Evolutionary conservation across 306 rosid species (phyloP).

Genomic region (barrel medic (Medicago truncatula)): MtrunA17r5.0-ANR NC_053046.1:42565001-42565500

Average conservation of each 20-base stretch:
- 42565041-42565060: conserved; percentile 48
- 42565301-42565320: conserved; percentile 59
- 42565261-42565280: conserved; percentile 54
- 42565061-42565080: conserved; percentile 52
- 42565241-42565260: conserved; percentile 37
- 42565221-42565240: conserved; percentile 40
- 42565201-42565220: conserved; percentile 49
- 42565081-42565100: conserved; percentile 17
- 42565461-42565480: background rate
- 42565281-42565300: conserved; percentile 56
- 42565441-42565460: background rate
- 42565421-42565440: background rate
- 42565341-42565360: conserved; percentile 54
- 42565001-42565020: conserved; percentile 39
- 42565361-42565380: conserved; percentile 43
- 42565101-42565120: background rate
- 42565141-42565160: no score
- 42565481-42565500: background rate
- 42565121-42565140: background rate
- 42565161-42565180: background rate
- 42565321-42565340: conserved; percentile 55
- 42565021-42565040: conserved; percentile 38
- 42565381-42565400: background rate
- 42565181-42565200: conserved; percentile 48
- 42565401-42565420: background rate